These are phyloP conservation scores for Priceomyces medius DNA, from an alignment of 805 yeast genomes.

Conservation along the genomic window DNA sequence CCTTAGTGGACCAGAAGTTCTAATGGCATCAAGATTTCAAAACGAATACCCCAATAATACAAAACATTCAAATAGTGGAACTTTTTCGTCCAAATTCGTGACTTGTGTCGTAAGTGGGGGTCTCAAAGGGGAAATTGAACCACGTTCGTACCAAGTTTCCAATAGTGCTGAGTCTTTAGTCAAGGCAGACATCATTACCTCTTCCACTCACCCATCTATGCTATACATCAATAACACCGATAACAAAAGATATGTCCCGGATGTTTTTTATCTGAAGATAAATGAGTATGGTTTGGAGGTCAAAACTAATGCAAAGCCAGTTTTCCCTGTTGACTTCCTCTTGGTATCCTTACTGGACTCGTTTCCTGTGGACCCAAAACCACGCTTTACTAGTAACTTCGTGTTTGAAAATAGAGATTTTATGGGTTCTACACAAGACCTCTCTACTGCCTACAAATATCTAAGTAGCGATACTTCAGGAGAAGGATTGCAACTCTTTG, in stretches of 20 bases:
- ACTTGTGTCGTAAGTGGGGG: conserved; percentile 96
- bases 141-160: conserved; percentile 86
- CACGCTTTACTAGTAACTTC: conserved; percentile 55
- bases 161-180: conserved; percentile 85
- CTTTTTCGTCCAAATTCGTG: conserved; percentile 83
- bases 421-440: conserved; percentile 71
- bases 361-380: conserved; percentile 66
- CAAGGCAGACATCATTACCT: conserved; percentile 78
- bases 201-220: conserved; percentile 88
- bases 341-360: conserved; percentile 90
- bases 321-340: conserved; percentile 88
- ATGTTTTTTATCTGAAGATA: conserved; percentile 75
- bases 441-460: conserved; percentile 51
- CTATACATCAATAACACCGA: conserved; percentile 77
- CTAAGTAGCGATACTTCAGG: conserved; percentile 36
- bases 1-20: conserved; percentile 80
- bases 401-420: conserved; percentile 80
- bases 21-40: conserved; percentile 83
- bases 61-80: conserved; percentile 60
- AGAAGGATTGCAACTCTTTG: conserved; percentile 43
- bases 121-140: conserved; percentile 80
- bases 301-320: conserved; percentile 85
- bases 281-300: conserved; percentile 89
- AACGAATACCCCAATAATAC: conserved; percentile 58
- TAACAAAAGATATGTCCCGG: conserved; percentile 85